Base-by-base conservation (phyloP, 768 basidiomycete genomes). In the Cubamyces lactineus region DNA sequence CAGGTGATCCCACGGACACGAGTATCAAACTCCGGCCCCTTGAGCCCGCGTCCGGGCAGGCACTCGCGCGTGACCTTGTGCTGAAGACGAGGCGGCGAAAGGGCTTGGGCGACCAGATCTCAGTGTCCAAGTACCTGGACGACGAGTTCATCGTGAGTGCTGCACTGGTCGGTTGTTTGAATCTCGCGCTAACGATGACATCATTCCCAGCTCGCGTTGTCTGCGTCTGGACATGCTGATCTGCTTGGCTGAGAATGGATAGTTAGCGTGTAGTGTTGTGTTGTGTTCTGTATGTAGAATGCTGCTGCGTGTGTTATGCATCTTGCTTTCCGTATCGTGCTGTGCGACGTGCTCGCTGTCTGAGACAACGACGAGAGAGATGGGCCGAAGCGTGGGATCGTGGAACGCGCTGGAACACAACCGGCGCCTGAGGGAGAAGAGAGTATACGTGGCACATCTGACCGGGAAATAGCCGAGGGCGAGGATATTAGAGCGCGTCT, bases 1-100 rank as follows among this genome's bases (percentile, higher is more conserved):
- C 69, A 91, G 96, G 97, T 74, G 97, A 99, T 79, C 97, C 97
- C 54, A 96, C 92, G 72, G 97, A 99, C 80, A 94, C 94, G 67
- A 91, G 87, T 69, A 98, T 99, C 77, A 93, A 96, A 77, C 86
- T 98, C 58, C 85, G 96, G 62, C 97, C 97, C 57, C 79, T 99
- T 60, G 97, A 99, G 74, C 97, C 97, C 53, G 97, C 96, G 39
- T 94, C 95, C 47, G 96, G 97, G 12, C 96, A 98, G 73, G 90
- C 93, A 26, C 81, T 98, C 45, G 96, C 96, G 48, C 78, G 96
- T 65, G 96, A 99, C 77, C 82, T 99, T 45, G 95, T 98, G 47
- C 80, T 99, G 56, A 99, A 99, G 79, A 98, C 96, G 19, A 86
- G 97, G 61, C 83, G 97, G 77, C 82, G 97, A 72, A 99, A 99